Evolutionary conservation across 345 rosid genomes (phyloP).

Genomic region (Angophora floribunda): DNA sequence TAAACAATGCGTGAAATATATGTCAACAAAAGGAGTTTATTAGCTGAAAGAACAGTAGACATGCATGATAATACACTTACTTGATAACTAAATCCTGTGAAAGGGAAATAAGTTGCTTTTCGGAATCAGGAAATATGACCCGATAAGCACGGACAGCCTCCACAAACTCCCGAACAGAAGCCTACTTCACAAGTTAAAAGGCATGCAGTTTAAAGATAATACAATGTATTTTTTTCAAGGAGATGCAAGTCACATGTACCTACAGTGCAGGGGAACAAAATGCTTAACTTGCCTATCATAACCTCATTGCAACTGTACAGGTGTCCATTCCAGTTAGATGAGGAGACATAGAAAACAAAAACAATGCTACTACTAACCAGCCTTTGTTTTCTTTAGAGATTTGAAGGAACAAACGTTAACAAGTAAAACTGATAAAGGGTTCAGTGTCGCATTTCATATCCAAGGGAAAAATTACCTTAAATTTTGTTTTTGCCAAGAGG

Average conservation of each 20-base stretch:
- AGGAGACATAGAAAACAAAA: background rate
- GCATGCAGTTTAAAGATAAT: background rate
- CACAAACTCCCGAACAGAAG: constrained; percentile 67
- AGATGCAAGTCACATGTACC: background rate
- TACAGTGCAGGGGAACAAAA: background rate
- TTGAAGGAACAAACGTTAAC: background rate
- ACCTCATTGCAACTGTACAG: background rate
- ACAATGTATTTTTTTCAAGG: background rate
- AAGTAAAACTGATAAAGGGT: background rate
- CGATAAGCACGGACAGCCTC: constrained; percentile 90
- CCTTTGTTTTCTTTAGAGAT: background rate
- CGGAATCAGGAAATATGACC: constrained; percentile 95
- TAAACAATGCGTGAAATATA: background rate
- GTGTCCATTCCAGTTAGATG: background rate
- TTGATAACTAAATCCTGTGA: constrained; percentile 57
- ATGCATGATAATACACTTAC: constrained; percentile 17
- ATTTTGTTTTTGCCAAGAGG: background rate
- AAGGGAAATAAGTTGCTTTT: constrained; percentile 65
- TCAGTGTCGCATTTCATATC: background rate
- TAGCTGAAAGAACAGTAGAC: background rate
- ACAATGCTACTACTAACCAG: background rate
- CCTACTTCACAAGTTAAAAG: constrained; percentile 31
- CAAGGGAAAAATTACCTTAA: background rate
- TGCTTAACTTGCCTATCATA: background rate
- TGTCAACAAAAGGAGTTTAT: background rate